phyloP scores from a whole-genome alignment of 257 asterid genomes.

The Penstemon eatonii region DNA sequence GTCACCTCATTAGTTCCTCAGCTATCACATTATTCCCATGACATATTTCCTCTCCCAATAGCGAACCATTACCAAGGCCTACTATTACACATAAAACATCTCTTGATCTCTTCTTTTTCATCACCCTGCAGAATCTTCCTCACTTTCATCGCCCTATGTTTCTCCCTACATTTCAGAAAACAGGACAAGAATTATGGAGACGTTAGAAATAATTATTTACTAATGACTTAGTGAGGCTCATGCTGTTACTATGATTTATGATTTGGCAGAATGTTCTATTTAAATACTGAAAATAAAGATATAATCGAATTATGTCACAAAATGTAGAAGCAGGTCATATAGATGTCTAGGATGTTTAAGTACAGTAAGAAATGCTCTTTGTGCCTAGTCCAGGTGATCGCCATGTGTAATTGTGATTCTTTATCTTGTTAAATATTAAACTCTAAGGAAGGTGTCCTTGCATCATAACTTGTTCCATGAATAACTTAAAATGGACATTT shows the following conservation, averaged over 20 bases:
- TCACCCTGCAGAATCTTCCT: too few relatives aligned
- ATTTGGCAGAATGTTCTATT: neutral
- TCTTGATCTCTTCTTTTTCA: too few relatives aligned
- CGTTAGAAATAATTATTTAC: too few relatives aligned
- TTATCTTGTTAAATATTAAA: neutral
- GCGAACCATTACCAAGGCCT: too few relatives aligned
- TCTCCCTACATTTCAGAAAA: too few relatives aligned
- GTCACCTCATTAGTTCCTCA: too few relatives aligned
- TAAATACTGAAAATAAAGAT: neutral
- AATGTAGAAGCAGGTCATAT: neutral
- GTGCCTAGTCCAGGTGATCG: neutral
- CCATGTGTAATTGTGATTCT: neutral
- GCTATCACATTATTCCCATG: too few relatives aligned
- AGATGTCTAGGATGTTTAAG: neutral
- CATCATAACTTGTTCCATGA: conserved; percentile 10
- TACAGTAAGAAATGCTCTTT: neutral
- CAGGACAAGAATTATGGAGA: too few relatives aligned
- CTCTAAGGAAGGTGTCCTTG: neutral
- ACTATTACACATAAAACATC: too few relatives aligned
- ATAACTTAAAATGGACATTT: neutral
- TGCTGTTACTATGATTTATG: conserved; percentile 2
- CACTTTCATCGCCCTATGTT: too few relatives aligned
- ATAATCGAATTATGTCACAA: neutral
- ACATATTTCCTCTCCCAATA: too few relatives aligned
- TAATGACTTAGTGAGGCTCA: neutral